These are phyloP conservation scores for Mycena crocata DNA, from an alignment of 768 basidiomycete species.

Conservation along the genomic window DNA sequence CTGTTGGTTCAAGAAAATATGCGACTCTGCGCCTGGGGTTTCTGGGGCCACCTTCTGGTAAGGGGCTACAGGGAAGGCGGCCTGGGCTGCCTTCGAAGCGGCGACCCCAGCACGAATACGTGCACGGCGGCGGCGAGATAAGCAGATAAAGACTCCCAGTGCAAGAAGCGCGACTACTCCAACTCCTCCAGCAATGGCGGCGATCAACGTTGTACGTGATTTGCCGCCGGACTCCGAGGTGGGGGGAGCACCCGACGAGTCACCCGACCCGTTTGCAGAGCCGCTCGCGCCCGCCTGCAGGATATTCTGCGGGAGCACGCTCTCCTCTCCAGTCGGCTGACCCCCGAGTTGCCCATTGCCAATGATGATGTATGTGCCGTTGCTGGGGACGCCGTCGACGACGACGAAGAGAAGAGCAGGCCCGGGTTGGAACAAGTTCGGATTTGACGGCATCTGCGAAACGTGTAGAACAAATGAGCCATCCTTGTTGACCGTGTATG, in stretches of 20 bases:
- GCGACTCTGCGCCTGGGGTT: slow-evolving; percentile 7
- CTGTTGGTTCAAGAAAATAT: slow-evolving; percentile 15
- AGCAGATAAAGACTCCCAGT: slow-evolving; percentile 23
- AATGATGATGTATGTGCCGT: slow-evolving; percentile 79
- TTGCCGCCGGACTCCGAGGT: background rate
- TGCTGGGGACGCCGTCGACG: slow-evolving; percentile 86
- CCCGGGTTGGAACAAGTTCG: slow-evolving; percentile 90
- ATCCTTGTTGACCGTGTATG: slow-evolving; percentile 82
- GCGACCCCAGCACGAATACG: slow-evolving; percentile 18
- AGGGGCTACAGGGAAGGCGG: background rate
- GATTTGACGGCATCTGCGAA: slow-evolving; percentile 84
- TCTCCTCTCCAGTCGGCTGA: slow-evolving; percentile 65
- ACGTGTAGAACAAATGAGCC: slow-evolving; percentile 84
- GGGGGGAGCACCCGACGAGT: background rate
- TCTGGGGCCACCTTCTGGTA: background rate
- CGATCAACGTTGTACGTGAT: slow-evolving; percentile 21
- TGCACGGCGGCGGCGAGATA: slow-evolving; percentile 24
- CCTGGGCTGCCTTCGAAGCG: slow-evolving; percentile 14
- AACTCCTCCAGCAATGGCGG: slow-evolving; percentile 27
- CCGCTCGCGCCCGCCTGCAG: slow-evolving; percentile 58
- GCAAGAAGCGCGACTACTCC: slow-evolving; percentile 24
- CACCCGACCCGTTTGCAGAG: slow-evolving; percentile 37
- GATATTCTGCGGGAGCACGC: slow-evolving; percentile 62
- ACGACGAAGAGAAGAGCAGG: slow-evolving; percentile 87
- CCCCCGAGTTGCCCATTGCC: slow-evolving; percentile 81